Evolutionary conservation across 2,329 filamentous ascomycete genomes (phyloP).

Genomic region (Botryosphaeria agaves): DNA sequence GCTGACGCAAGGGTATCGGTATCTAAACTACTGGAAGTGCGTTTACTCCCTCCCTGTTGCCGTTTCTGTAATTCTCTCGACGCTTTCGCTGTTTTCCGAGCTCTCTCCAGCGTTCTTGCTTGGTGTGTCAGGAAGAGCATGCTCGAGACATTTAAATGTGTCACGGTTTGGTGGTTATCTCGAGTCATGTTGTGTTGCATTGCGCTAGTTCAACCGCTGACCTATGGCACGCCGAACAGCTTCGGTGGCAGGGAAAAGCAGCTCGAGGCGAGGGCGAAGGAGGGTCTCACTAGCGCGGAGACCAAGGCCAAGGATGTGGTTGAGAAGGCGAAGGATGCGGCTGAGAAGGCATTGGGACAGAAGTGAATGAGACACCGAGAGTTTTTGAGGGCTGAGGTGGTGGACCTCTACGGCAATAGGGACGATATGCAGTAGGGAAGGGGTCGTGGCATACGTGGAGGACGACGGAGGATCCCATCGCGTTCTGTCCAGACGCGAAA

Average conservation of each 20-base stretch:
- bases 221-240: slow-evolving; percentile 7
- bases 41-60: slow-evolving; percentile 6
- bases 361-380: slow-evolving; percentile 16
- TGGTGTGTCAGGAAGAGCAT: not conserved
- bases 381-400: slow-evolving; percentile 8
- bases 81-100: not conserved
- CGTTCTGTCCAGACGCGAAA: too few relatives aligned
- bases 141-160: not conserved
- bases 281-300: slow-evolving; percentile 12
- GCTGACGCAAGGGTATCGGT: slow-evolving; percentile 42
- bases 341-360: slow-evolving; percentile 15
- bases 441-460: too few relatives aligned
- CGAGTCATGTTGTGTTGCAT: too few relatives aligned
- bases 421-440: too few relatives aligned
- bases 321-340: slow-evolving; percentile 13
- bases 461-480: too few relatives aligned
- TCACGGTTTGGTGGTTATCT: not conserved
- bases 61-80: not conserved
- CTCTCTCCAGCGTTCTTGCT: not conserved
- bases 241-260: slow-evolving; percentile 27
- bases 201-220: too few relatives aligned
- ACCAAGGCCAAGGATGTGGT: slow-evolving; percentile 12
- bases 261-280: slow-evolving; percentile 19
- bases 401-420: not conserved
- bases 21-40: slow-evolving; percentile 40